These are phyloP conservation scores for Monosporascus sp. DNA, from an alignment of 2,329 filamentous ascomycete species.

Conservation along the genomic window DNA sequence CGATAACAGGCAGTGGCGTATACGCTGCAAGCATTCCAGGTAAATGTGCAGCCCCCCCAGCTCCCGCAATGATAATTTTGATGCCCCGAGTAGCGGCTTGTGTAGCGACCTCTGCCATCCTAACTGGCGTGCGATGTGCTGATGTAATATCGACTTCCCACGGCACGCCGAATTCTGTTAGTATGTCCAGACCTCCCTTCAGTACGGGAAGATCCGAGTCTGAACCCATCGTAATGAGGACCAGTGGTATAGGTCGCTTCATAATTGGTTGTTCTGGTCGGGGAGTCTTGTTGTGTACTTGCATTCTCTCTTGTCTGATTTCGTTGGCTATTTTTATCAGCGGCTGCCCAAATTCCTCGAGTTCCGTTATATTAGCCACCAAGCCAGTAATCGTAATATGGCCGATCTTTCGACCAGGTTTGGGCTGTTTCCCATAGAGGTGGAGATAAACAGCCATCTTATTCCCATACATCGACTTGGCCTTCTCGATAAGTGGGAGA, in stretches of 20 bases:
- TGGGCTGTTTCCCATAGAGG: constrained; percentile 86
- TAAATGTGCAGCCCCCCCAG: constrained; percentile 67
- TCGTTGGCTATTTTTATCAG: constrained; percentile 61
- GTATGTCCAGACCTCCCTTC: constrained; percentile 58
- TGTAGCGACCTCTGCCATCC: constrained; percentile 66
- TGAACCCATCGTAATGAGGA: constrained; percentile 79
- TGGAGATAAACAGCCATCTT: constrained; percentile 60
- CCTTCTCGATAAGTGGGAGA: constrained; percentile 38
- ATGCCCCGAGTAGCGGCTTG: constrained; percentile 54
- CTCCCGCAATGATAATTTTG: constrained; percentile 67
- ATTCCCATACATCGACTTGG: constrained; percentile 36
- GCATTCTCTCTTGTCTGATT: constrained; percentile 42
- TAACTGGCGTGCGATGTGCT: constrained; percentile 61
- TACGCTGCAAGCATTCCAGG: constrained; percentile 67
- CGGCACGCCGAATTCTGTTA: constrained; percentile 63
- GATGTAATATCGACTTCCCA: constrained; percentile 54
- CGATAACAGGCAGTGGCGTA: constrained; percentile 61
- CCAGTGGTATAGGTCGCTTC: constrained; percentile 39
- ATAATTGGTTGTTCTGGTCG: too few species aligned
- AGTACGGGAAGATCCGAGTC: constrained; percentile 70
- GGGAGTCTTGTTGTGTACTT: constrained; percentile 19
- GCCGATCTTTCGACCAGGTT: constrained; percentile 88
- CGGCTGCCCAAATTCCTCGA: constrained; percentile 27
- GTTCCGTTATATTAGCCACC: too few species aligned
- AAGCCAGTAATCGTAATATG: constrained; percentile 70